A percentile compares a stretch with the other conserved stretches of the same genome.
phyloP scores from a whole-genome alignment of 352 stramenopile species.

The Phytophthora tentaculata region DNA sequence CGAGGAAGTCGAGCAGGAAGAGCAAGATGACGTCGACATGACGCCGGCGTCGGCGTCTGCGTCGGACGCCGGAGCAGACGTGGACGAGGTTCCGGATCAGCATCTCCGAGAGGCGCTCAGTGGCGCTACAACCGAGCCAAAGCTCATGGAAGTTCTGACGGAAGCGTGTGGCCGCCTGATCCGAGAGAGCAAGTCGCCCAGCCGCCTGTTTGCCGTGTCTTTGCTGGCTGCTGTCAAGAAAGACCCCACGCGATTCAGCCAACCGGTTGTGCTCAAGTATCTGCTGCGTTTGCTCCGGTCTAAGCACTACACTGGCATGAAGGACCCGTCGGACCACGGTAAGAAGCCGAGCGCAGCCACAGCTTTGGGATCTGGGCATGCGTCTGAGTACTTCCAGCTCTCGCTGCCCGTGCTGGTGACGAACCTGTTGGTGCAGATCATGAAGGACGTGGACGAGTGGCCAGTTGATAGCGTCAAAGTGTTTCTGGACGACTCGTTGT shows the following conservation, averaged over 20 bases:
- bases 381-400: conserved; percentile 52
- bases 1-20: conserved; percentile 32
- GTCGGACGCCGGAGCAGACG: conserved; percentile 31
- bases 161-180: conserved; percentile 57
- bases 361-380: conserved; percentile 28
- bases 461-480: conserved; percentile 87
- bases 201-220: conserved; percentile 62
- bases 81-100: conserved; percentile 57
- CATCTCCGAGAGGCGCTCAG: conserved; percentile 54
- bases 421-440: conserved; percentile 71
- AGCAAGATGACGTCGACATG: conserved; percentile 33
- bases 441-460: conserved; percentile 70
- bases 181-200: conserved; percentile 60
- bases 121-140: conserved; percentile 43
- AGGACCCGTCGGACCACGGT: conserved; percentile 40
- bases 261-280: conserved; percentile 76
- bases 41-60: conserved; percentile 28
- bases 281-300: conserved; percentile 78
- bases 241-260: conserved; percentile 54
- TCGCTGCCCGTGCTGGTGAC: conserved; percentile 73
- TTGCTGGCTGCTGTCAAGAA: conserved; percentile 70
- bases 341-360: conserved; percentile 34
- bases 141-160: conserved; percentile 65
- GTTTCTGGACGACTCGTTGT: conserved; percentile 86
- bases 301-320: conserved; percentile 74